Percentiles rank a stretch among this genome's conserved stretches.
Conservation (phyloP, 2,329 filamentous ascomycete species). For the Tolypocladium paradoxum region DNA sequence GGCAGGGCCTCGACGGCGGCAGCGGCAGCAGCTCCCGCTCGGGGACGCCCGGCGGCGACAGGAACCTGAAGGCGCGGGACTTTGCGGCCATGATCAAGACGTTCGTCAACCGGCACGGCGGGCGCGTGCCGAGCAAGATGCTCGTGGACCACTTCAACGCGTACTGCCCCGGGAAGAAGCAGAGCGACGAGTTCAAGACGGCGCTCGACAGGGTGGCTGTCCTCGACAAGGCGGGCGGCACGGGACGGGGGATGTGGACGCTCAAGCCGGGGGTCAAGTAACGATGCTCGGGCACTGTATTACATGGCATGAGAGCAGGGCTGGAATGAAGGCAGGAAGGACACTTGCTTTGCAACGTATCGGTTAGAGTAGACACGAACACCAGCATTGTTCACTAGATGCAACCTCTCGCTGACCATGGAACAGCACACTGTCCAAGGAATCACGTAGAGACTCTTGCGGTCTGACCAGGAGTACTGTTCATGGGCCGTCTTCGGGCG, state of each 20-base stretch:
- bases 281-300: not conserved
- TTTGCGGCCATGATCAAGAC: conserved; percentile 64
- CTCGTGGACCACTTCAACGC: conserved; percentile 84
- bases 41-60: conserved; percentile 27
- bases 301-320: not conserved
- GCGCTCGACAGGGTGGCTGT: conserved; percentile 68
- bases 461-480: conserved; percentile 22
- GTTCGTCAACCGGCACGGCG: conserved; percentile 69
- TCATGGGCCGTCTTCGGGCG: conserved; percentile 32
- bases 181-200: conserved; percentile 70
- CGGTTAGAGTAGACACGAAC: not conserved
- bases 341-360: not conserved
- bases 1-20: conserved; percentile 38
- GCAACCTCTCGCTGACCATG: not conserved
- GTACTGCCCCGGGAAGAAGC: conserved; percentile 53
- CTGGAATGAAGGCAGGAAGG: not conserved
- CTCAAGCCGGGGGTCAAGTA: conserved; percentile 26
- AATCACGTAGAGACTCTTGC: conserved; percentile 3
- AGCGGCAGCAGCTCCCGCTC: conserved; percentile 35
- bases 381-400: not conserved
- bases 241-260: conserved; percentile 43
- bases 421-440: not conserved
- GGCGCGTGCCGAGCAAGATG: conserved; percentile 70
- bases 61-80: conserved; percentile 42
- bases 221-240: conserved; percentile 48